These are phyloP conservation scores for Kodamaea ohmeri DNA, from an alignment of 1,139 yeast genomes.

Conservation along the genomic window DNA sequence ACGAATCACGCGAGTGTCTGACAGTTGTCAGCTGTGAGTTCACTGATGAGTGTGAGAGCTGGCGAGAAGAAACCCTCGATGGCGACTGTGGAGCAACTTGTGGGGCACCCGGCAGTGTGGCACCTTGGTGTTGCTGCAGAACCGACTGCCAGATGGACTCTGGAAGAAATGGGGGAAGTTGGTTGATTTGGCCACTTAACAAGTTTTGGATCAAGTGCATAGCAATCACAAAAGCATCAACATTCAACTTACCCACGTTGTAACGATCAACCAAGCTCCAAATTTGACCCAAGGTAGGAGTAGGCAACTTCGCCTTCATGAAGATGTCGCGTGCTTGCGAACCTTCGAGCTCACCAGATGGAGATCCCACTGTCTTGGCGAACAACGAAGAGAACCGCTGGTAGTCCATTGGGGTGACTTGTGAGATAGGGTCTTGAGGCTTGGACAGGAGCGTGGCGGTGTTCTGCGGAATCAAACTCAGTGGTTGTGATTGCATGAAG, in stretches of 20 bases:
- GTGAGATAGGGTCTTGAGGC: slow-evolving; percentile 52
- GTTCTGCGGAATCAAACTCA: slow-evolving; percentile 35
- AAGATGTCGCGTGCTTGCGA: slow-evolving; percentile 79
- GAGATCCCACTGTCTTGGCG: slow-evolving; percentile 65
- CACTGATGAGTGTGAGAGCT: slow-evolving; percentile 44
- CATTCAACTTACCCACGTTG: slow-evolving; percentile 66
- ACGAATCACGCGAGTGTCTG: slow-evolving; percentile 28
- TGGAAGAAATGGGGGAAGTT: slow-evolving; percentile 71
- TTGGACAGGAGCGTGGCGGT: slow-evolving; percentile 29
- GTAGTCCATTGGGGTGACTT: slow-evolving; percentile 62
- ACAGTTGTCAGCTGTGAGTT: slow-evolving; percentile 49
- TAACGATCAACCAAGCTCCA: slow-evolving; percentile 86
- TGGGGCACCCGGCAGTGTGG: background rate
- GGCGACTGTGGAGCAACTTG: background rate
- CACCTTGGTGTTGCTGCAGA: slow-evolving; percentile 7
- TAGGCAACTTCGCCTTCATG: slow-evolving; percentile 80
- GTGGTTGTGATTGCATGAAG: slow-evolving; percentile 51
- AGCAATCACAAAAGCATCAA: slow-evolving; percentile 80
- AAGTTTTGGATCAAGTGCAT: slow-evolving; percentile 92
- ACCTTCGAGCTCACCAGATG: slow-evolving; percentile 56
- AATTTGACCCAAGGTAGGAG: slow-evolving; percentile 72
- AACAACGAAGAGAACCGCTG: slow-evolving; percentile 73
- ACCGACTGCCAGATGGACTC: slow-evolving; percentile 63
- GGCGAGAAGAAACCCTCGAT: slow-evolving; percentile 24
- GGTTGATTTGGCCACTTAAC: slow-evolving; percentile 62